These are phyloP conservation scores for Phlebiopsis flavidoalba DNA, from an alignment of 768 basidiomycete species.

Conservation along the genomic window DNA sequence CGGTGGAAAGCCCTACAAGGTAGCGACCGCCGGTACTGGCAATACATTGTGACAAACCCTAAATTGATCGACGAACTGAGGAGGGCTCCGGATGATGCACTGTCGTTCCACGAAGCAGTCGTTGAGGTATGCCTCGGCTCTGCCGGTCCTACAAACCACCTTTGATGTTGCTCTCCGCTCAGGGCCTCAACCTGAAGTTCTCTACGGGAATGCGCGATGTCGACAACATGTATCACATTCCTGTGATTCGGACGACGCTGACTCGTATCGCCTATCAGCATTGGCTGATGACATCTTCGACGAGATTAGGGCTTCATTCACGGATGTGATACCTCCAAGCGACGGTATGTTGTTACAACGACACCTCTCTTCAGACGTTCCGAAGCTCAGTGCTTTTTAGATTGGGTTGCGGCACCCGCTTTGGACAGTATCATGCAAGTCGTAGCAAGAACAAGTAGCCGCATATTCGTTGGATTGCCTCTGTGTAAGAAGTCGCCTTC, in stretches of 20 bases:
- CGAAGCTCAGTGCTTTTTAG: not conserved
- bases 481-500: slow-evolving; percentile 27
- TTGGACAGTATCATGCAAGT: slow-evolving; percentile 23
- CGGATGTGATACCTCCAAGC: slow-evolving; percentile 10
- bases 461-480: slow-evolving; percentile 45
- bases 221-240: slow-evolving; percentile 26
- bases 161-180: not conserved
- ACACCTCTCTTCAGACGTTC: not conserved
- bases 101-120: slow-evolving; percentile 29
- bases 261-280: slow-evolving; percentile 3
- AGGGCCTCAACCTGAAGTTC: not conserved
- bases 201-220: not conserved
- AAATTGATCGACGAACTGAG: slow-evolving; percentile 35
- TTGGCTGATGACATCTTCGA: slow-evolving; percentile 18
- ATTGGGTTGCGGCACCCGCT: slow-evolving; percentile 5
- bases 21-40: slow-evolving; percentile 50
- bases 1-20: slow-evolving; percentile 30
- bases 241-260: slow-evolving; percentile 7
- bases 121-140: slow-evolving; percentile 25
- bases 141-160: slow-evolving; percentile 4
- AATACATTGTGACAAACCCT: slow-evolving; percentile 29
- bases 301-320: slow-evolving; percentile 16
- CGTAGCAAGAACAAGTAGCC: slow-evolving; percentile 38
- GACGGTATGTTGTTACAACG: slow-evolving; percentile 2
- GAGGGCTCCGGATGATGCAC: slow-evolving; percentile 31